Evolutionary conservation across 371 early-diverging fungal species (phyloP), one percentile per base, ranked within the genome.

Genomic region (Mucor sp.): DNA sequence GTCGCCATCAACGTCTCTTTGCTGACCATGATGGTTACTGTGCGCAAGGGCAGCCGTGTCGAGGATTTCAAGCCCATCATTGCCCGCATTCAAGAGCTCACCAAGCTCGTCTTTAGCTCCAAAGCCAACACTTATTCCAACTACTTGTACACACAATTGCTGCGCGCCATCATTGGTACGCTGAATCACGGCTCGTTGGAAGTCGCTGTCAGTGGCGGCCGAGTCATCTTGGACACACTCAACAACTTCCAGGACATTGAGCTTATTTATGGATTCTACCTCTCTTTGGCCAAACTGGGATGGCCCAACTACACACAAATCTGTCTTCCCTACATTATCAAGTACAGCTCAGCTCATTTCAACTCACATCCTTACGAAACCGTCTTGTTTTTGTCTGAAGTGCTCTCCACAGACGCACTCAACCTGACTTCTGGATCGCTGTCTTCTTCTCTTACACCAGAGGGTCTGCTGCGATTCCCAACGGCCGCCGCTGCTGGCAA

Each of bases 301-400:
- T 93, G 93, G 90, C 64, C 70, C 37, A 87, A 90, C 59, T 91
- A 85, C 72, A 85, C 86, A 35, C 89, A 89, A 67, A 83, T 91
- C 23, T 77, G 90, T 61, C 76, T 93, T 27, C 90, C 92, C 4
- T 85, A 89, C 63, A 77, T 92, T 50, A 82, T 89, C 50, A 85
- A 72, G 74, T 85, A 83, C 44, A 77, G 82, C 50, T 66, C 87
- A 8, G 58, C 67, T 12, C 76, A 86, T 33, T 84, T 83, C 67
- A 61, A 66, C 2, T 61, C 66, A 4, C 44, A 75, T 53, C 70
- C 85, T 2, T 62, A 76, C 35, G 84, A 84, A 55, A 81, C 89
- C n/a, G 75, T 84, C 35, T 68, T 87, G 19, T 86, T 90, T 55
- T 67, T 87, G 48, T 78, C 88, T 2, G 74, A 85, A n/a, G 69